Evolutionary conservation across 2,329 filamentous ascomycete species (phyloP), one percentile per base, ranked within the genome.

Genomic region (Teratosphaeria nubilosa): DNA sequence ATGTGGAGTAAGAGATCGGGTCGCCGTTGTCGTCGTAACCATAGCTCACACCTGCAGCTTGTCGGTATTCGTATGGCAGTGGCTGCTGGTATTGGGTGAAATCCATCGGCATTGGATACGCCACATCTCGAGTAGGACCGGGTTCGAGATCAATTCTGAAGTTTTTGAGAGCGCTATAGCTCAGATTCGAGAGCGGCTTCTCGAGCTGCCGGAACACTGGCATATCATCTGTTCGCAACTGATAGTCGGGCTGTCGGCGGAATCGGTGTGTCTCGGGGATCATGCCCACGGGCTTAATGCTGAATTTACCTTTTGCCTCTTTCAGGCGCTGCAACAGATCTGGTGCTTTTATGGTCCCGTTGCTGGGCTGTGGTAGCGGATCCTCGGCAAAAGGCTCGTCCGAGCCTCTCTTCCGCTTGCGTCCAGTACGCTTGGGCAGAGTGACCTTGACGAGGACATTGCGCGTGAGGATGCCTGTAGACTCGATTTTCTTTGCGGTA

Each of bases 361-460:
- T 32, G 16, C 58, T 55, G 31, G 41, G n/a, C 50, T 59, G 53
- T 6, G 56, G 34, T n/a, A 55, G 30, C 9, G 56, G 20, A 34
- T 56, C 48, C 22, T 60, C 58, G 13, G 59, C 48, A 56, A 67
- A 73, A 0, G 86, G 84, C 4, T 79, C 86, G 57, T 85, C 71
- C 5, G 84, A 84, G n/a, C 90, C 91, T 65, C 86, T 80, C 75
- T 91, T 96, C 59, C 91, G 83, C 73, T 88, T 95, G 60, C 90
- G 83, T 2, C 91, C 91, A 2, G 91, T 96, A 58, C 90, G 80
- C 72, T 86, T 94, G 0, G 94, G 92, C 0, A 97, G 84, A 0
- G 87, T 91, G 57, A 99, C 80, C 70, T 91, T 91, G 56, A 99
- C 78, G 22, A 97, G 80, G 22, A 97, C 76, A 68, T 96, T 95